These are phyloP conservation scores for Solioccasus polychromus DNA, from an alignment of 768 basidiomycete species.

Conservation along the genomic window DNA sequence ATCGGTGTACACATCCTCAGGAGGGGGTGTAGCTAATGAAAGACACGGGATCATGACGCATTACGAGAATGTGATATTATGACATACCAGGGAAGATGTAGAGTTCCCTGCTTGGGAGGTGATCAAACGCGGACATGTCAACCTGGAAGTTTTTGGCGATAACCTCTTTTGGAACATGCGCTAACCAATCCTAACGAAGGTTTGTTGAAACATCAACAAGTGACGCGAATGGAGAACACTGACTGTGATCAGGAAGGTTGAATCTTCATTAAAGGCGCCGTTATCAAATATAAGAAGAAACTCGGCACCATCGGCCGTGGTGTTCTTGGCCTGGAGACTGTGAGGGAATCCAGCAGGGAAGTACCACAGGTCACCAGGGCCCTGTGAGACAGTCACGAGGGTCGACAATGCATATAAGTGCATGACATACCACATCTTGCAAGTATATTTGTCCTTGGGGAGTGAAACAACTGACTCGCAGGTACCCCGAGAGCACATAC, in stretches of 20 bases:
- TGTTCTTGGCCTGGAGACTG: constrained; percentile 51
- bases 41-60: background rate
- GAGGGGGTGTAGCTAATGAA: constrained; percentile 39
- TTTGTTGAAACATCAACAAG: background rate
- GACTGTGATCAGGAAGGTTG: constrained; percentile 46
- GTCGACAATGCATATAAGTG: constrained; percentile 4
- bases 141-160: constrained; percentile 64
- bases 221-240: background rate
- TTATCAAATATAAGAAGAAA: constrained; percentile 48
- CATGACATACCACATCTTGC: constrained; percentile 46
- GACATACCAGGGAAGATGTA: constrained; percentile 51
- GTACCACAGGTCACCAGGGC: constrained; percentile 53
- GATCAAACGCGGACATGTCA: constrained; percentile 45
- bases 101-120: constrained; percentile 51
- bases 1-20: constrained; percentile 38
- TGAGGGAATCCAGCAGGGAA: constrained; percentile 59
- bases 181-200: constrained; percentile 55
- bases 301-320: constrained; percentile 45
- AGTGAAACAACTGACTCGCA: constrained; percentile 49
- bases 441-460: constrained; percentile 51
- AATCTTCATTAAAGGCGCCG: constrained; percentile 52
- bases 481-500: constrained; percentile 48
- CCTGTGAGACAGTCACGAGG: constrained; percentile 20
- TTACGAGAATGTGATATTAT: background rate
- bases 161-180: constrained; percentile 57